Evolutionary conservation across 306 rosid species (phyloP).

Genomic region (Lathyrus sativus): DNA sequence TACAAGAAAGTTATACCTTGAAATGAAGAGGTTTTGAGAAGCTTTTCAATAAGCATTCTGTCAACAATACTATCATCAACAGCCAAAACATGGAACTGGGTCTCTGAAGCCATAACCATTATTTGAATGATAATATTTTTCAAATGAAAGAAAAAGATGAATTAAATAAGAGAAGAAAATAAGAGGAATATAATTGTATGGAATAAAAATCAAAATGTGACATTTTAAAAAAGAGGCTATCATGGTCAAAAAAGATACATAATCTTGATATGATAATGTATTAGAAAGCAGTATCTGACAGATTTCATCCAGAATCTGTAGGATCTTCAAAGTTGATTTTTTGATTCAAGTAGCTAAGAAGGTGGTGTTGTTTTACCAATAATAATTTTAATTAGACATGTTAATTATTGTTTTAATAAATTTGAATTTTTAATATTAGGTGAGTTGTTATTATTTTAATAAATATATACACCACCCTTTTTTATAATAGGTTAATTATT

Average conservation of each 20-base stretch:
- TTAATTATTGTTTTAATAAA: slow-evolving; percentile 31
- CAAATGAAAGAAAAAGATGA: background rate
- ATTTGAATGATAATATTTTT: background rate
- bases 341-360: slow-evolving; percentile 62
- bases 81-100: slow-evolving; percentile 82
- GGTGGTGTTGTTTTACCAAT: slow-evolving; percentile 42
- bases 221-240: slow-evolving; percentile 57
- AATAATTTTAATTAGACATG: slow-evolving; percentile 30
- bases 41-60: slow-evolving; percentile 78
- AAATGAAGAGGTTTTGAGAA: slow-evolving; percentile 82
- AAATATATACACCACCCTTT: background rate
- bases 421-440: background rate
- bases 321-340: slow-evolving; percentile 64
- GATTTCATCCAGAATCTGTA: slow-evolving; percentile 70
- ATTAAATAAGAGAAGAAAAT: slow-evolving; percentile 3
- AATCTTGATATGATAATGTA: slow-evolving; percentile 61
- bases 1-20: slow-evolving; percentile 54
- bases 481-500: background rate
- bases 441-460: background rate
- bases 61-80: slow-evolving; percentile 84
- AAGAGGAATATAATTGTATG: background rate
- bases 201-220: slow-evolving; percentile 38
- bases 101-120: slow-evolving; percentile 62
- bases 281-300: slow-evolving; percentile 74
- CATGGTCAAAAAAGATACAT: slow-evolving; percentile 44